phyloP scores from a whole-genome alignment of 768 basidiomycete species.

The Hericium coralloides region DNA sequence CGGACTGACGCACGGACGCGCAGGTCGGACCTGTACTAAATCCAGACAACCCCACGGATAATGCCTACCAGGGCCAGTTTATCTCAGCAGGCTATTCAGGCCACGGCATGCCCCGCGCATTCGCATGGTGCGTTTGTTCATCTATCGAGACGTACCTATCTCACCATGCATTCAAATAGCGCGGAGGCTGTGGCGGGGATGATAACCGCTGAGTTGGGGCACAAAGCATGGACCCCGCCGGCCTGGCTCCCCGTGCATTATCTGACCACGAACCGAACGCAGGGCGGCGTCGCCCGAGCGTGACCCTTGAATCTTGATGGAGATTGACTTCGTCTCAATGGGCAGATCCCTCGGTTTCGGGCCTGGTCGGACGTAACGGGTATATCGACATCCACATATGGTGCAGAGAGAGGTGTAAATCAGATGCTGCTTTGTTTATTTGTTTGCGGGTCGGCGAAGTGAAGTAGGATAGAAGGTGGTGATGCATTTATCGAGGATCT shows the following conservation, averaged over 20 bases:
- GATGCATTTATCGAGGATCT: too few species aligned
- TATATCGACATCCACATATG: too few species aligned
- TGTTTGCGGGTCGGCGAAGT: too few species aligned
- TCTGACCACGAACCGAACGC: conserved; percentile 8
- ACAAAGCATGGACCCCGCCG: conserved; percentile 40
- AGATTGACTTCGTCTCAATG: too few species aligned
- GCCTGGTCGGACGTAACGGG: too few species aligned
- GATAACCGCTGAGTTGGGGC: conserved; percentile 39
- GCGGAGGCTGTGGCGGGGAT: conserved; percentile 56
- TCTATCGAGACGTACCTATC: not conserved
- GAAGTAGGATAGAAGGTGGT: too few species aligned
- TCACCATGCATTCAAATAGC: conserved; percentile 23
- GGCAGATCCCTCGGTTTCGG: too few species aligned
- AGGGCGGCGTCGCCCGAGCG: not conserved
- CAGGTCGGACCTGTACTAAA: conserved; percentile 58
- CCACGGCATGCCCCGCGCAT: conserved; percentile 76
- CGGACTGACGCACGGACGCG: not conserved
- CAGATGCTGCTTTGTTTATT: too few species aligned
- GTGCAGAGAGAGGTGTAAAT: too few species aligned
- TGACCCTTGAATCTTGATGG: too few species aligned
- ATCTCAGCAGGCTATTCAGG: conserved; percentile 68
- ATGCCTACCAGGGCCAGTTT: conserved; percentile 47
- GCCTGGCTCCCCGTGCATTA: conserved; percentile 50
- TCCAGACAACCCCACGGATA: conserved; percentile 10
- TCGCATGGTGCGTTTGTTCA: conserved; percentile 43